These are phyloP conservation scores for Fusarium vanettenii DNA, from an alignment of 2,329 filamentous ascomycete species.

Conservation along the genomic window DNA sequence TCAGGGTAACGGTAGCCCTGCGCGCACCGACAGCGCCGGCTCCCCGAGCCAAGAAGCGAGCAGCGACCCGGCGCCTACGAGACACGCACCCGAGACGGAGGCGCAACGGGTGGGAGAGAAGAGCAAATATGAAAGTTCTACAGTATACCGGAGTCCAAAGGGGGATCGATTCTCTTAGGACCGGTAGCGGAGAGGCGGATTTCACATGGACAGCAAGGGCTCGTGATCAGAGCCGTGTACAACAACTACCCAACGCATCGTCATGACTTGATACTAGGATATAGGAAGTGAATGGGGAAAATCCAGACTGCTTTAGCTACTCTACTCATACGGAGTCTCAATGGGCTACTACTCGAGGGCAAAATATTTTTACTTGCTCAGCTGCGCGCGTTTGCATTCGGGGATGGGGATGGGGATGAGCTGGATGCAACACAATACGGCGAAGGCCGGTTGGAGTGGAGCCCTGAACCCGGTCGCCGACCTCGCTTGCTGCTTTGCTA, in stretches of 20 bases:
- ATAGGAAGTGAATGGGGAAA: constrained; percentile 1
- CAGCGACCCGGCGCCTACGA: constrained; percentile 85
- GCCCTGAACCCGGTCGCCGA: constrained; percentile 31
- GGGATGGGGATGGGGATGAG: constrained; percentile 11
- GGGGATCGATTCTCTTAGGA: constrained; percentile 83
- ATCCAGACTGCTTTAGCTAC: not conserved
- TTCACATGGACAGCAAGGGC: constrained; percentile 2
- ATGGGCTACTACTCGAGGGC: not conserved
- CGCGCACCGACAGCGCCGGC: constrained; percentile 67
- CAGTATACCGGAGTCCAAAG: constrained; percentile 81
- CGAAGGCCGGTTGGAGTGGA: constrained; percentile 38
- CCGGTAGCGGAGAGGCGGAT: not conserved
- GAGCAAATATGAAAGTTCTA: constrained; percentile 87
- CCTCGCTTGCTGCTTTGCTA: constrained; percentile 26
- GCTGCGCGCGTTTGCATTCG: constrained; percentile 15
- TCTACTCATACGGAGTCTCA: not conserved
- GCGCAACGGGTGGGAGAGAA: constrained; percentile 76
- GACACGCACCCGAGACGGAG: constrained; percentile 81
- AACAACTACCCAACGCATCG: constrained; percentile 29
- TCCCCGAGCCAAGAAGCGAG: constrained; percentile 79
- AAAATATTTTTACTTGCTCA: constrained; percentile 12
- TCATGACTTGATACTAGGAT: constrained; percentile 22
- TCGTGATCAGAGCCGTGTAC: constrained; percentile 37
- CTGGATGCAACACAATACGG: constrained; percentile 30
- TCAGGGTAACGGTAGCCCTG: constrained; percentile 58